Evolutionary conservation across 1,284 basidiomycete genomes (phyloP), one percentile per base, ranked within the genome.

Genomic region (Malassezia dermatis): DNA sequence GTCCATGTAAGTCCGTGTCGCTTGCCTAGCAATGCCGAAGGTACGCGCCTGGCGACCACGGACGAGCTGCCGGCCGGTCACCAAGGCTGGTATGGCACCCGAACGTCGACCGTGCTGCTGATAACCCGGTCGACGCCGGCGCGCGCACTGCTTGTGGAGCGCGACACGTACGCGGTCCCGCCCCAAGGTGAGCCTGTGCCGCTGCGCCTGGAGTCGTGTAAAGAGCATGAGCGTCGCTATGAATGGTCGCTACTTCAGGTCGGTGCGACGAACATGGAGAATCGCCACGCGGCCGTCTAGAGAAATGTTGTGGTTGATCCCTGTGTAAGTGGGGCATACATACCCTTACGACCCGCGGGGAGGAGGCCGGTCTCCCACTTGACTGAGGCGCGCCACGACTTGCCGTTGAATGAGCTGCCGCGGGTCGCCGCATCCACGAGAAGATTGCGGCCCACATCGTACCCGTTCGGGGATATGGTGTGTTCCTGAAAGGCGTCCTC

Each of bases 251-350:
- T 21, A 28, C 26, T 5, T 13, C 12, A 41, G 30, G 27, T 43
- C 28, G 6, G 23, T 31, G 10, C 58, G 23, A 51, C 73, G 58
- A 32, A 73, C 70, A 7, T 65, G 69, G 37, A 73, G 48, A 1
- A 73, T 59, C 7, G 68, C 69, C 10, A 67, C 67, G 24, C 65
- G 55, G 19, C 71, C 70, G 45, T 73, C 71, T 40, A 67, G 63
- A 1, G 57, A 55, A 35, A 73, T 75, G 30, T 71, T 69, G 56
- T 76, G 75, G 31, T 75, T 75, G 57, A 76, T 68, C 13, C 74
- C 70, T 59, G 47, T 10, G 37, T 46, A 17, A 51, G 44, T 21
- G 1, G 8, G 21, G 21, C 10, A 24, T 4, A 51, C 56, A 2
- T 48, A 61, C 65, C 71, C 19, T 69, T 61, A 12, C 48, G 57